Evolutionary conservation across 1,284 basidiomycete genomes (phyloP).

Genomic region (Trichosporon coremiiforme): DNA sequence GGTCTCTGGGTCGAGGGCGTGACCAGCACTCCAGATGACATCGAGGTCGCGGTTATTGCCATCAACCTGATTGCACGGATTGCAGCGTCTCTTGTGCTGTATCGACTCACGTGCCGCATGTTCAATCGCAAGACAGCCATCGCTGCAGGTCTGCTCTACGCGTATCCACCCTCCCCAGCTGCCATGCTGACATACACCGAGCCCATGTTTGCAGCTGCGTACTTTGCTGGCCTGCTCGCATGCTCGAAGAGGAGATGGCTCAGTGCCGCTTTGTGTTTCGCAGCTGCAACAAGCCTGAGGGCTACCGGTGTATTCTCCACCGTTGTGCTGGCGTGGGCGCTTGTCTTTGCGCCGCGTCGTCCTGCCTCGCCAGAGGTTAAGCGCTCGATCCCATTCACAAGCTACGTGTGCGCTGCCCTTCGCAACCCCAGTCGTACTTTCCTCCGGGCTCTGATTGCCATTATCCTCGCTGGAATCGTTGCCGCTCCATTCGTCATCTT

Average conservation of each 20-base stretch:
- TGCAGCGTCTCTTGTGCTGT: slow-evolving; percentile 62
- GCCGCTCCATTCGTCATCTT: slow-evolving; percentile 70
- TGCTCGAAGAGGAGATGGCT: neutral
- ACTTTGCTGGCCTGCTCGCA: slow-evolving; percentile 67
- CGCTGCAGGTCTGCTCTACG: slow-evolving; percentile 67
- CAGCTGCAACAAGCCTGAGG: slow-evolving; percentile 69
- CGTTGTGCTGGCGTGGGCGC: slow-evolving; percentile 74
- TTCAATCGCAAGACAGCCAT: slow-evolving; percentile 62
- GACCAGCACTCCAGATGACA: slow-evolving; percentile 21
- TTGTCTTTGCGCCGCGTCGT: slow-evolving; percentile 57
- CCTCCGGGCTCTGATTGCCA: neutral
- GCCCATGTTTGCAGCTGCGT: slow-evolving; percentile 77
- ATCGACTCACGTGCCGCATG: slow-evolving; percentile 54
- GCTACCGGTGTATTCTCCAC: slow-evolving; percentile 78
- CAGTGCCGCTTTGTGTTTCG: slow-evolving; percentile 63
- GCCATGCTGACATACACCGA: slow-evolving; percentile 67
- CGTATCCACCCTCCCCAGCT: slow-evolving; percentile 79
- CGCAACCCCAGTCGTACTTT: neutral
- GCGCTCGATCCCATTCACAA: neutral
- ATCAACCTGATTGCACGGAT: slow-evolving; percentile 43
- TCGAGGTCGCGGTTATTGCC: slow-evolving; percentile 41
- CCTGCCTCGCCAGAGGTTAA: neutral
- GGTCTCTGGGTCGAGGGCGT: neutral
- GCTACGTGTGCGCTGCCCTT: neutral
- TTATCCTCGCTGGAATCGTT: slow-evolving; percentile 57